These are phyloP conservation scores for Tolypocladium sp. DNA, from an alignment of 2,329 filamentous ascomycete genomes.

Conservation along the genomic window DNA sequence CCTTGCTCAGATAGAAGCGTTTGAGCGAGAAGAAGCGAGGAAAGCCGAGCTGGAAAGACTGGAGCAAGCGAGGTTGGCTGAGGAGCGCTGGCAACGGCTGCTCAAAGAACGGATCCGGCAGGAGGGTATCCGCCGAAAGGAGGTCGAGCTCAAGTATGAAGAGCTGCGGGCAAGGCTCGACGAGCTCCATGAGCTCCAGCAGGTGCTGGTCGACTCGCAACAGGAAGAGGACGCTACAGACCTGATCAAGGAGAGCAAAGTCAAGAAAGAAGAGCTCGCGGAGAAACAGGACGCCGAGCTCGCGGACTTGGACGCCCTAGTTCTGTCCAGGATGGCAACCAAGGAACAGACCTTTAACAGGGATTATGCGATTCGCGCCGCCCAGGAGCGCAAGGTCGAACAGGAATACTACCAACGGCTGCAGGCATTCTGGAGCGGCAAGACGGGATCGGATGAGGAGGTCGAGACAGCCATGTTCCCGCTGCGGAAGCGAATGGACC, in stretches of 20 bases:
- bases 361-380: constrained; percentile 31
- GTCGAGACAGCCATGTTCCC: constrained; percentile 22
- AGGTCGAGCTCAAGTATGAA: constrained; percentile 28
- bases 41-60: constrained; percentile 28
- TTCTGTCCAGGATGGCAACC: constrained; percentile 18
- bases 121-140: constrained; percentile 30
- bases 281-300: constrained; percentile 23
- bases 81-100: constrained; percentile 26
- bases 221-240: constrained; percentile 26
- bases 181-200: constrained; percentile 33
- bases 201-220: constrained; percentile 22
- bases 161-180: constrained; percentile 25
- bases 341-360: constrained; percentile 23
- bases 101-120: constrained; percentile 26
- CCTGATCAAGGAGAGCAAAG: constrained; percentile 13
- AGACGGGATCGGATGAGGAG: constrained; percentile 19
- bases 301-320: constrained; percentile 14
- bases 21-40: constrained; percentile 35
- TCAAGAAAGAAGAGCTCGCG: constrained; percentile 18
- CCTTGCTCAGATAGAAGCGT: constrained; percentile 36
- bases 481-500: constrained; percentile 31
- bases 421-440: constrained; percentile 25
- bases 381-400: constrained; percentile 33
- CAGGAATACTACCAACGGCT: constrained; percentile 32
- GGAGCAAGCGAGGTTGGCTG: constrained; percentile 25